Base-by-base conservation (phyloP, 129 eudicot species). In the Heracleum sosnowskyi region DNA sequence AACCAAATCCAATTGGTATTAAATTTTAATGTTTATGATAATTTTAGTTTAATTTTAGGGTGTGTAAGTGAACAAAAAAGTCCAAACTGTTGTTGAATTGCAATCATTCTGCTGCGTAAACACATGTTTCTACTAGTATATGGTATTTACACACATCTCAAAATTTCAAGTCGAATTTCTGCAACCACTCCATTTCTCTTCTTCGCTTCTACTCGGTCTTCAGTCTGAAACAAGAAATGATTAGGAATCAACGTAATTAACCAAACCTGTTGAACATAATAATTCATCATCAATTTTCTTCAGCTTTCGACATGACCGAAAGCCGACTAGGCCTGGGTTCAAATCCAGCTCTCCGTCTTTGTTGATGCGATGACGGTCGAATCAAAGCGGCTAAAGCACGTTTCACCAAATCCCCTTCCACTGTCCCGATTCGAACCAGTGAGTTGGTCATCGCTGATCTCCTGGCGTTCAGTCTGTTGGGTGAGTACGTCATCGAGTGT, bases 371-470 rank as follows among this genome's bases (percentile, higher is more conserved):
- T 1, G 98, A 94, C 5, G 98, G 98, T 0, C 98, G 93, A 69
- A 94, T 94, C 82, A 94, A 72, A n/a, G 97, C 93, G 24, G 98
- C 88, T 37, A 93, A 69, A 13, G 98, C 98, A 80, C 98, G 84
- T 82, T 86, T 93, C 45, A 91, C 91, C 81, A 90, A 80, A 83
- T 94, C 98, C n/a, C 98, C 98, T 84, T 94, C 98, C 3, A 94
- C 98, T 7, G 97, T 91, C 0, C 97, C 97, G 78, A 94, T 94
- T 75, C 98, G 87, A 33, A 94, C 98, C 11, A 94, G 88, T 0
- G 98, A 94, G 77, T 94, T 94, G 77, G 97, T 91, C 98, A 94
- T 94, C 78, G 98, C 98, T 41, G 98, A 94, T 83, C 98, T 85
- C 75, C 96, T 85, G 15, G 89, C 90, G 76, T 91, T 89, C 71